A percentile compares a stretch with the other conserved stretches of the same genome.
These are phyloP conservation scores for Hamigera avellanea DNA, from an alignment of 495 filamentous ascomycete species.

Conservation along the genomic window DNA sequence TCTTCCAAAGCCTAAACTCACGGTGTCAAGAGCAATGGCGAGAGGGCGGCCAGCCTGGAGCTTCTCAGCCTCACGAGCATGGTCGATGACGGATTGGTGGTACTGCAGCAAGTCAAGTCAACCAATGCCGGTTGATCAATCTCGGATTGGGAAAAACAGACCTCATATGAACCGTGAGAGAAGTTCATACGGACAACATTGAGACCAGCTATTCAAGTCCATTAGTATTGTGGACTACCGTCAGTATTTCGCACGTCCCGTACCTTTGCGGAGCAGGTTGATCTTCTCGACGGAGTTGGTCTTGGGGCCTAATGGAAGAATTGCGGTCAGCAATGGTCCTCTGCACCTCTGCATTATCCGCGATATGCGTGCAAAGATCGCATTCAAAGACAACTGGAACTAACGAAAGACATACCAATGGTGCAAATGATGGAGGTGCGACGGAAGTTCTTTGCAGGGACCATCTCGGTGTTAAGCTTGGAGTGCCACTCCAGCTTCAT, in stretches of 20 bases:
- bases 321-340: background rate
- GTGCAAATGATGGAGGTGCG: conserved; percentile 98
- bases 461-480: conserved; percentile 65
- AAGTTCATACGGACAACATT: conserved; percentile 99
- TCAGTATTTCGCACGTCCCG: background rate
- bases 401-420: conserved; percentile 53
- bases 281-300: conserved; percentile 96
- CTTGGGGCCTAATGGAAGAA: conserved; percentile 58
- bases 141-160: conserved; percentile 21
- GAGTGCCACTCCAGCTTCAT: conserved; percentile 91
- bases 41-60: conserved; percentile 67
- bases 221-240: no score
- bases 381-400: no score
- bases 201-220: conserved; percentile 51
- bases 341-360: background rate
- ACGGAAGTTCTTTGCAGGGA: conserved; percentile 75
- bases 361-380: no score
- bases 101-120: conserved; percentile 35
- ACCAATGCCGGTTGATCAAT: conserved; percentile 4
- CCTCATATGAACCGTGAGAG: conserved; percentile 91
- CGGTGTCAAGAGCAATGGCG: conserved; percentile 93
- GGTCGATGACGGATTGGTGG: conserved; percentile 92
- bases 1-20: conserved; percentile 17
- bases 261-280: conserved; percentile 73
- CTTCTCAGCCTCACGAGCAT: conserved; percentile 76